phyloP scores from a whole-genome alignment of 768 basidiomycete species.

The Tylopilus felleus region DNA sequence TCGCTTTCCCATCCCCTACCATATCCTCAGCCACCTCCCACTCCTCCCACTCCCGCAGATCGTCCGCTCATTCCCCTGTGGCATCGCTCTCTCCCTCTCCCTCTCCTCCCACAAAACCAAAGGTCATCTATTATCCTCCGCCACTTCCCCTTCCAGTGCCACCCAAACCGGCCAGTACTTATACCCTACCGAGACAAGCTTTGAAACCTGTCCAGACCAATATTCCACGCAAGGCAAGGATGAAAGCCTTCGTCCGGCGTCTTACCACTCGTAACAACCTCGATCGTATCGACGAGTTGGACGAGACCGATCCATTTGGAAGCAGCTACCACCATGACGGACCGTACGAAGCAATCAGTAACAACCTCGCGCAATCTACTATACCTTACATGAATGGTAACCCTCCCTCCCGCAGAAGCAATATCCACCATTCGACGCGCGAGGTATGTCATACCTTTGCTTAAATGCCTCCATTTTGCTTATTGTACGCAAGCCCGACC shows the following conservation, averaged over 20 bases:
- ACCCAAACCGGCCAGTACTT: background rate
- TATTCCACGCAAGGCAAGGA: conserved; percentile 13
- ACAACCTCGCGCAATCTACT: conserved; percentile 11
- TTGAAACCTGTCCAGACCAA: background rate
- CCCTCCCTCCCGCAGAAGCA: background rate
- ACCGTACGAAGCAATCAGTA: conserved; percentile 65
- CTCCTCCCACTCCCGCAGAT: background rate
- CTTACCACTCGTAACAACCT: conserved; percentile 35
- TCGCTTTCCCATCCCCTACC: background rate
- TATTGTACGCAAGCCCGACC: conserved; percentile 14
- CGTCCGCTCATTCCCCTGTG: background rate
- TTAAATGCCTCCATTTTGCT: conserved; percentile 2
- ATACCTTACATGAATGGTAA: conserved; percentile 5
- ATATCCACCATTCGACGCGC: conserved; percentile 1
- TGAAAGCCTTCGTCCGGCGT: conserved; percentile 28
- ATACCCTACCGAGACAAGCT: background rate
- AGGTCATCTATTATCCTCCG: no score
- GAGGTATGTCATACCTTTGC: conserved; percentile 22
- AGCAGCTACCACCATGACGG: conserved; percentile 62
- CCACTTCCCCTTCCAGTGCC: background rate
- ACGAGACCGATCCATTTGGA: conserved; percentile 71
- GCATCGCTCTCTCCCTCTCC: no score
- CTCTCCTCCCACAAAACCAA: no score
- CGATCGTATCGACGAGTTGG: conserved; percentile 75
- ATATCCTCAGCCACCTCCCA: background rate